These are phyloP conservation scores for Fusarium fujikuroi DNA, from an alignment of 2,329 filamentous ascomycete species.

Conservation along the genomic window DNA sequence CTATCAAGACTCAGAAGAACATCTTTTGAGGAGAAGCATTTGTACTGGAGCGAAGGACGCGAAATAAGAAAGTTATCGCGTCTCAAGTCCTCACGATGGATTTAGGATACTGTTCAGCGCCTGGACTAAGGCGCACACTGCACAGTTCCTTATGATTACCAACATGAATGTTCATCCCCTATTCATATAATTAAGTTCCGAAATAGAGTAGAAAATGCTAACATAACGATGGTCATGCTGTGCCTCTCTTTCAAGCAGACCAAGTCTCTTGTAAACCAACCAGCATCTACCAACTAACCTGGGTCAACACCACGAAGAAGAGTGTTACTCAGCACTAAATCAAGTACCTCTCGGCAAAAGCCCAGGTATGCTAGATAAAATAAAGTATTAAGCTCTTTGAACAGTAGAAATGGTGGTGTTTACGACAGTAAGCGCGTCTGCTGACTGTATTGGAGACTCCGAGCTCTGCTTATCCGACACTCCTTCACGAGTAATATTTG, in stretches of 20 bases:
- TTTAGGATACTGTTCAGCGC: neutral
- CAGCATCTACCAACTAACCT: neutral
- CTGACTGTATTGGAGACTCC: neutral
- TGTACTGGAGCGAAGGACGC: neutral
- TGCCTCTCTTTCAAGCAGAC: neutral
- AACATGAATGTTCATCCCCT: neutral
- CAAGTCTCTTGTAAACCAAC: neutral
- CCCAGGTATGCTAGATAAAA: neutral
- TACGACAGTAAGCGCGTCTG: neutral
- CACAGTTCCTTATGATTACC: no score
- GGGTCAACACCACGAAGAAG: neutral
- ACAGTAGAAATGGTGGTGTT: neutral
- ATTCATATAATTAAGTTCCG: fast-evolving
- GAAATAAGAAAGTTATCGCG: neutral
- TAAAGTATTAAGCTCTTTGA: neutral
- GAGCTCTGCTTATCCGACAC: neutral
- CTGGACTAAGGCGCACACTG: neutral
- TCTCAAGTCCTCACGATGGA: neutral
- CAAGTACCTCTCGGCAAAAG: neutral
- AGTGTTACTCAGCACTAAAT: neutral
- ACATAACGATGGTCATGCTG: neutral
- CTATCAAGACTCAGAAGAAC: no score
- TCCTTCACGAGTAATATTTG: neutral
- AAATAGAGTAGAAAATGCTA: neutral
- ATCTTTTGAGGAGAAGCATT: neutral